These are phyloP conservation scores for Daldinia caldariorum DNA, from an alignment of 495 filamentous ascomycete genomes.

Conservation along the genomic window DNA sequence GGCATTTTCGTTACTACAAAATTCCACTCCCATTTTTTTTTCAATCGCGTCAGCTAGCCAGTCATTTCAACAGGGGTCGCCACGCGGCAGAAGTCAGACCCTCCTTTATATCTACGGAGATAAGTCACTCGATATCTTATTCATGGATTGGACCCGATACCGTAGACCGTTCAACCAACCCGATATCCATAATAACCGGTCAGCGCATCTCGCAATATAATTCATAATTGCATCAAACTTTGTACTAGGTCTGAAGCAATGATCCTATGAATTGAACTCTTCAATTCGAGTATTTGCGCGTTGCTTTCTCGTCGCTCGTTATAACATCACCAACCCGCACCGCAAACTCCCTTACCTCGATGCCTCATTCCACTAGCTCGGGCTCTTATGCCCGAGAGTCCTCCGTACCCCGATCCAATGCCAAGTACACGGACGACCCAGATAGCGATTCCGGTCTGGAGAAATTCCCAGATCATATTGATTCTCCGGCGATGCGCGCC, in stretches of 20 bases:
- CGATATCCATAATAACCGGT: conserved; percentile 27
- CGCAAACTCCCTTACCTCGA: conserved; percentile 39
- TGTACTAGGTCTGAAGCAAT: conserved; percentile 37
- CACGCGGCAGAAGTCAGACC: conserved; percentile 44
- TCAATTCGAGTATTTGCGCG: conserved; percentile 32
- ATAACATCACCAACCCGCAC: conserved; percentile 35
- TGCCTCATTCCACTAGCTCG: conserved; percentile 56
- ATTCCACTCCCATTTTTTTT: conserved; percentile 31
- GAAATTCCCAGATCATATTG: conserved; percentile 64
- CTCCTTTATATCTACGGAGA: conserved; percentile 18
- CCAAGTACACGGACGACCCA: conserved; percentile 47
- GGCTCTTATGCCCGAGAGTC: conserved; percentile 44
- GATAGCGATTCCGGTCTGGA: conserved; percentile 56
- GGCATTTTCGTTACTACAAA: conserved; percentile 32
- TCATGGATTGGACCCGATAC: conserved; percentile 34
- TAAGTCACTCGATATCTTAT: conserved; percentile 15
- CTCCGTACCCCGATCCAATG: conserved; percentile 47
- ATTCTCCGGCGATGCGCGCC: conserved; percentile 49
- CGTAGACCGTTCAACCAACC: conserved; percentile 26
- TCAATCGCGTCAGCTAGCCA: conserved; percentile 44
- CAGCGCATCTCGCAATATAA: conserved; percentile 12
- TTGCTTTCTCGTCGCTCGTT: conserved; percentile 46
- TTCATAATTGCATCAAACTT: conserved; percentile 16
- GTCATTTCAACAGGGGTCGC: conserved; percentile 43
- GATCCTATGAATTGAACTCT: conserved; percentile 31